These are phyloP conservation scores for Cladosporium velox DNA, from an alignment of 2,329 filamentous ascomycete genomes.

Conservation along the genomic window DNA sequence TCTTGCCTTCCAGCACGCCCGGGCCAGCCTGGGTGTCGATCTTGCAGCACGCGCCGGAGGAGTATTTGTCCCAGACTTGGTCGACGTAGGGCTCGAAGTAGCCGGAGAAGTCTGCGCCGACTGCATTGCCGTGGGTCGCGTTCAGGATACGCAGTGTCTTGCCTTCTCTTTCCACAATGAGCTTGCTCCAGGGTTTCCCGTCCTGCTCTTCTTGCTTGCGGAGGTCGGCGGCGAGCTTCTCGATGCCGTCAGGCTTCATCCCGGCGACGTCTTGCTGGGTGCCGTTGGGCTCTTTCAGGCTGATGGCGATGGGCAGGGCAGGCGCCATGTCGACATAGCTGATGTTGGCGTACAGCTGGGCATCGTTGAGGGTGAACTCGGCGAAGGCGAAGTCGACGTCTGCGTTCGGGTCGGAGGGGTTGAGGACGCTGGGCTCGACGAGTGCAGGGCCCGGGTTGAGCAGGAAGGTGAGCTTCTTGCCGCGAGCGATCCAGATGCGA, in stretches of 20 bases:
- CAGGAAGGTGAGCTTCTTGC: conserved; percentile 39
- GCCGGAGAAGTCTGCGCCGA: conserved; percentile 52
- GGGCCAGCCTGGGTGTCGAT: conserved; percentile 67
- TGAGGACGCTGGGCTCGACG: conserved; percentile 40
- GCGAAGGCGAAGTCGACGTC: conserved; percentile 49
- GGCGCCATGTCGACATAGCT: conserved; percentile 43
- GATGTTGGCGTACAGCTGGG: conserved; percentile 51
- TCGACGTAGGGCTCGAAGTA: conserved; percentile 58
- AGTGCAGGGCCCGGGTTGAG: conserved; percentile 40
- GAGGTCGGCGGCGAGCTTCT: conserved; percentile 57
- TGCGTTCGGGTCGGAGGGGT: conserved; percentile 47
- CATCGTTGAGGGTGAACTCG: conserved; percentile 52
- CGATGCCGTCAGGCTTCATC: conserved; percentile 60
- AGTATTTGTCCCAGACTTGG: conserved; percentile 55
- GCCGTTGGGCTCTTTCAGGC: conserved; percentile 41
- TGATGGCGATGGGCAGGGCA: conserved; percentile 45
- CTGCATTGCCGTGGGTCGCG: conserved; percentile 50
- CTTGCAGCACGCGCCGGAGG: conserved; percentile 43
- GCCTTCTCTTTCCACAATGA: conserved; percentile 50
- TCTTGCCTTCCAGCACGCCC: conserved; percentile 56
- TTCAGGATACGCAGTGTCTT: conserved; percentile 48
- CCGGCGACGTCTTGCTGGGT: conserved; percentile 57
- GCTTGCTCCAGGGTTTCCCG: conserved; percentile 63
- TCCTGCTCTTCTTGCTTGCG: conserved; percentile 58
- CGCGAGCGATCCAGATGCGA: conserved; percentile 41